Percentiles rank a stretch among this genome's conserved stretches.
Evolutionary conservation across 495 filamentous ascomycete genomes (phyloP).

Genomic region (Podospora didyma): DNA sequence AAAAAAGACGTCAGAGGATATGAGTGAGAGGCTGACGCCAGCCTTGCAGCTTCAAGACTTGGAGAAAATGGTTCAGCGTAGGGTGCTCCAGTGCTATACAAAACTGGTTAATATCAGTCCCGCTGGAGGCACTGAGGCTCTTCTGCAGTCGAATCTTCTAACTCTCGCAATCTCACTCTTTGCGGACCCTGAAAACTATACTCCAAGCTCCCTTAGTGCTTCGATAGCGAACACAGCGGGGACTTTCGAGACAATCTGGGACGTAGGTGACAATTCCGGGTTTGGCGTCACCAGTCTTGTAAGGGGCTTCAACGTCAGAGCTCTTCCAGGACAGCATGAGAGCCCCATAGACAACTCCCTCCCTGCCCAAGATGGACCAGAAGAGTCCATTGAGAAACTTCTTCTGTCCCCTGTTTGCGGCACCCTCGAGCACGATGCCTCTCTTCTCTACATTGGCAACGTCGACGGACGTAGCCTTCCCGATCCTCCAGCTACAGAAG

Average conservation of each 20-base stretch:
- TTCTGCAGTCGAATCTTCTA: constrained; percentile 87
- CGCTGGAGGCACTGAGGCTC: constrained; percentile 71
- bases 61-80: constrained; percentile 86
- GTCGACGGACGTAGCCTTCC: constrained; percentile 44
- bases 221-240: constrained; percentile 90
- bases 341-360: constrained; percentile 53
- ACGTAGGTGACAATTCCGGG: constrained; percentile 87
- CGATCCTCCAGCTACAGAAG: constrained; percentile 86
- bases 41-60: constrained; percentile 88
- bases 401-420: constrained; percentile 71
- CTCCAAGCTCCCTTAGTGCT: constrained; percentile 78
- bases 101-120: constrained; percentile 86
- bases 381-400: constrained; percentile 66
- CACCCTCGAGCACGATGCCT: constrained; percentile 85
- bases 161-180: constrained; percentile 90
- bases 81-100: constrained; percentile 91
- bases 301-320: constrained; percentile 66
- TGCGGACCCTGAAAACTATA: constrained; percentile 85
- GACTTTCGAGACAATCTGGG: constrained; percentile 90
- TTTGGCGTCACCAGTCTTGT: constrained; percentile 89
- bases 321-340: constrained; percentile 66
- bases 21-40: constrained; percentile 76
- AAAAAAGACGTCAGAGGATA: constrained; percentile 86
- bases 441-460: constrained; percentile 67
- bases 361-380: constrained; percentile 59